Evolutionary conservation across 2,329 filamentous ascomycete species (phyloP), one percentile per base, ranked within the genome.

Genomic region (Elsinoe perseae): DNA sequence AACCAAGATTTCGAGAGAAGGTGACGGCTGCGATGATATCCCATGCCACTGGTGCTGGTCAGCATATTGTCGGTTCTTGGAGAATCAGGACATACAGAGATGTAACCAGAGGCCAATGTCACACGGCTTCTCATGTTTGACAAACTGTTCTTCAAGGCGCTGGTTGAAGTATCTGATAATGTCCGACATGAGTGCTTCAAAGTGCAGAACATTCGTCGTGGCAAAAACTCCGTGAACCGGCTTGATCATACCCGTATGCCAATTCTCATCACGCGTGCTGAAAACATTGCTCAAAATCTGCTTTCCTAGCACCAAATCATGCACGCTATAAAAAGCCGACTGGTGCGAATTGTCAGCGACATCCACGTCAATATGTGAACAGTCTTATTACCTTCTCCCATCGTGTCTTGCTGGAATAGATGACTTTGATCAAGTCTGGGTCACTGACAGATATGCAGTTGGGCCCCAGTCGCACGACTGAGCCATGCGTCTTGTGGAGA

Each of bases 401-500:
- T 32, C 44, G 30, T 5, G 44, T 50, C 25, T 50, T 50, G 44
- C 44, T 50, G 32, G 44, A 50, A n/a, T 50, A 50, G 14, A 50
- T 50, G 8, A 50, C 44, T 20, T 50, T 50, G 44, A 50, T 50
- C 44, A 50, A 14, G 16, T 50, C n/a, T 5, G 44, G 44, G 18
- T 50, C 44, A 32, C 25, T 32, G 44, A 50, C 18, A 14, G 44
- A 50, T 5, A 50, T 27, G 12, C 44, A 50, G 3, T 50, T 50
- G 4, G 59, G 59, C 20, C 54, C 59, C n/a, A 58, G 27, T 56
- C 61, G 21, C 58, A 56, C 54, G n/a, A 56, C 25, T 20, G 54
- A 40, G 3, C 54, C 54, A 28, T 56, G 25, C n/a, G 36, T 4
- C 14, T 38, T 25, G 32, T 56, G 54, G 8, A 56, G 42, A 7